phyloP scores from a whole-genome alignment of 768 basidiomycete genomes.

The Pholiota molesta region DNA sequence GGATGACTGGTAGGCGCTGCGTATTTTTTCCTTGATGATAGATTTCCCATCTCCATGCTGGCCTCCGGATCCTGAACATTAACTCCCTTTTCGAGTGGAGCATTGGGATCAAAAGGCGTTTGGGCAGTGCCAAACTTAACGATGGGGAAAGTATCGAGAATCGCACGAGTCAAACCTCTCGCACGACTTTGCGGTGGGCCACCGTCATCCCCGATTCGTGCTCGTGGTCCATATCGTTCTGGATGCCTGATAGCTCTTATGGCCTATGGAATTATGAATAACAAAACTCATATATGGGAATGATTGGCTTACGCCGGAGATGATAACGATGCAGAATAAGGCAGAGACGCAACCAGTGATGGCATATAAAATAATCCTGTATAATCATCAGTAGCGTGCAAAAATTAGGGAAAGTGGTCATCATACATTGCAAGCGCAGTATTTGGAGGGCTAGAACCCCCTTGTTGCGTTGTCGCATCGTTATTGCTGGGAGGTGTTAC shows the following conservation, averaged over 20 bases:
- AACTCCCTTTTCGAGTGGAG: background rate
- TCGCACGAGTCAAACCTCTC: slow-evolving; percentile 86
- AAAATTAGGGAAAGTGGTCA: background rate
- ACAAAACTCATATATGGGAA: slow-evolving; percentile 3
- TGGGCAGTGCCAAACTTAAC: slow-evolving; percentile 71
- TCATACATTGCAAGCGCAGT: slow-evolving; percentile 80
- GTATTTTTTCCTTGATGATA: slow-evolving; percentile 8
- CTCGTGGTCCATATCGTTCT: slow-evolving; percentile 86
- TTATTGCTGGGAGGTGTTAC: slow-evolving; percentile 26
- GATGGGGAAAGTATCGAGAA: slow-evolving; percentile 94
- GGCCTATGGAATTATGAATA: slow-evolving; percentile 48
- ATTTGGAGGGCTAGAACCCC: slow-evolving; percentile 30
- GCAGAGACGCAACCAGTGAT: slow-evolving; percentile 90
- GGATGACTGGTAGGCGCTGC: background rate
- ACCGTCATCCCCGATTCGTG: slow-evolving; percentile 39
- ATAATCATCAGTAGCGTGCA: slow-evolving; percentile 11
- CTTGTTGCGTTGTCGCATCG: slow-evolving; percentile 24
- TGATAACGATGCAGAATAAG: slow-evolving; percentile 82
- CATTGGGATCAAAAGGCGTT: slow-evolving; percentile 1
- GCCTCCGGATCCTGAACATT: slow-evolving; percentile 25
- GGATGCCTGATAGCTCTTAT: slow-evolving; percentile 85
- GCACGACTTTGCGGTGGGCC: slow-evolving; percentile 65
- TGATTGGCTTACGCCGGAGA: slow-evolving; percentile 67
- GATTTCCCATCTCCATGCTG: slow-evolving; percentile 13
- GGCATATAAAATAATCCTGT: slow-evolving; percentile 81